These are phyloP conservation scores for Sisymbrium altissimum DNA, from an alignment of 345 rosid genomes.

Conservation along the genomic window DNA sequence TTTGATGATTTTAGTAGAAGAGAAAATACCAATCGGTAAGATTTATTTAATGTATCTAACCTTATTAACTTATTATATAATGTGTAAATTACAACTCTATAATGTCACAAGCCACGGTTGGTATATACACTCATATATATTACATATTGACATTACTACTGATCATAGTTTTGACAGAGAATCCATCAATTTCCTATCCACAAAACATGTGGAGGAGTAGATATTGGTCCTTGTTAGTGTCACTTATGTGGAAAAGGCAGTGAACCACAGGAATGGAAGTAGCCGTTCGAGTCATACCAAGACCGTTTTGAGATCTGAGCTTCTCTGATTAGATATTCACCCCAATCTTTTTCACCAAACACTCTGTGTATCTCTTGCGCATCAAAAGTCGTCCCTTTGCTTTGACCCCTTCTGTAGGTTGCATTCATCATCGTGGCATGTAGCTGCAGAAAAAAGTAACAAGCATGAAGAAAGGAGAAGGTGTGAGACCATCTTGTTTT, in stretches of 20 bases:
- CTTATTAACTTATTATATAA: too few relatives aligned
- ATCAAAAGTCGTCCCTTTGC: constrained; percentile 45
- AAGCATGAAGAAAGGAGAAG: background rate
- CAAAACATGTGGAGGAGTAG: background rate
- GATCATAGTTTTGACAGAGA: background rate
- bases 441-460: constrained; percentile 46
- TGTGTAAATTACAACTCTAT: background rate
- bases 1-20: background rate
- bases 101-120: background rate
- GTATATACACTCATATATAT: background rate
- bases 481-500: background rate
- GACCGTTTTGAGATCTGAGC: constrained; percentile 89
- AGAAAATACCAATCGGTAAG: background rate
- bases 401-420: constrained; percentile 42
- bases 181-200: background rate
- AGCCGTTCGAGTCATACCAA: constrained; percentile 55
- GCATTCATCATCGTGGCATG: constrained; percentile 87
- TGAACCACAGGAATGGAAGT: constrained; percentile 70
- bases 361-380: constrained; percentile 57
- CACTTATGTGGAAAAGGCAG: constrained; percentile 53
- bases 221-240: background rate
- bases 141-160: constrained; percentile 17
- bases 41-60: too few relatives aligned
- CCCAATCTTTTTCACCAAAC: constrained; percentile 73
- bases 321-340: constrained; percentile 70